Evolutionary conservation across 1,284 basidiomycete species (phyloP).

Genomic region (Leccinum fallax): DNA sequence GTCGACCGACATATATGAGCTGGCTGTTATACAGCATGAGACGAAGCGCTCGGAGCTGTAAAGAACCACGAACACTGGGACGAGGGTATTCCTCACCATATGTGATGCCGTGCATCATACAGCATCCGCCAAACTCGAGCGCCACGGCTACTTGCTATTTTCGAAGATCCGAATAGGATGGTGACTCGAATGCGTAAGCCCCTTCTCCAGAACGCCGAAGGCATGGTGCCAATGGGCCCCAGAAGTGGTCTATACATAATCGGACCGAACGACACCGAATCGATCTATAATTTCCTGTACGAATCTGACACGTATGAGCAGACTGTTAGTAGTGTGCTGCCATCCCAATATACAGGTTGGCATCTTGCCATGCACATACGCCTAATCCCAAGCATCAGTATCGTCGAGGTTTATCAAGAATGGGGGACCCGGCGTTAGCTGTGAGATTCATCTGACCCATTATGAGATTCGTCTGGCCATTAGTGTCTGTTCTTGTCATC

Average conservation of each 20-base stretch:
- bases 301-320: conserved; percentile 4
- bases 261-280: neutral
- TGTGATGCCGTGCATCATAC: neutral
- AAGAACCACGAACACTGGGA: conserved; percentile 2
- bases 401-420: conserved; percentile 9
- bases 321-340: neutral
- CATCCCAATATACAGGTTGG: conserved; percentile 2
- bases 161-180: neutral
- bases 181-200: neutral
- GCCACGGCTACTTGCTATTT: neutral
- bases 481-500: conserved; percentile 7
- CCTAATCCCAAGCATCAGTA: conserved; percentile 14
- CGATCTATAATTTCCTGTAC: conserved; percentile 12
- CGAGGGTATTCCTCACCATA: conserved; percentile 6
- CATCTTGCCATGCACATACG: conserved; percentile 11
- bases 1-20: neutral
- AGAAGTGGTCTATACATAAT: conserved; percentile 5
- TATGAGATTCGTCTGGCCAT: conserved; percentile 10
- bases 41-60: neutral
- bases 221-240: neutral
- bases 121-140: neutral
- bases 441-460: conserved; percentile 2
- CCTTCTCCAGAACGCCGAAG: conserved; percentile 1
- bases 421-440: neutral
- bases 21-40: conserved; percentile 8